A percentile compares a stretch with the other conserved stretches of the same genome.
phyloP scores from a whole-genome alignment of 2,329 filamentous ascomycete genomes.

The Clarireedia hainanense region DNA sequence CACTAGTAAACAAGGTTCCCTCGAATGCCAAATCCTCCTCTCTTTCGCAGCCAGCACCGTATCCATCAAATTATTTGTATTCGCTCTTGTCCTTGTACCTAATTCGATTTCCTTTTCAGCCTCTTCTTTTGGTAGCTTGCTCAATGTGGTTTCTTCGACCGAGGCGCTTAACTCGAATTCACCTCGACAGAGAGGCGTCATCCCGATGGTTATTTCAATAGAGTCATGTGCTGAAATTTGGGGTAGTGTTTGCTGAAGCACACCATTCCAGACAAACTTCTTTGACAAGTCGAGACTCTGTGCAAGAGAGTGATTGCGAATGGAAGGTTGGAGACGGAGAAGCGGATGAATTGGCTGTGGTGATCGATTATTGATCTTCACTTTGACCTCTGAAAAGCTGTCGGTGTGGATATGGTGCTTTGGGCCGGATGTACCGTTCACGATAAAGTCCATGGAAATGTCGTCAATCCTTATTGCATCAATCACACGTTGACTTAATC shows the following conservation, averaged over 20 bases:
- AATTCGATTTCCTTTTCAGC: conserved; percentile 23
- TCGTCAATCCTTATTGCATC: conserved; percentile 78
- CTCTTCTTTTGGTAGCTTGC: conserved; percentile 16
- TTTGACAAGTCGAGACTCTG: conserved; percentile 74
- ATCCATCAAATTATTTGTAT: conserved; percentile 51
- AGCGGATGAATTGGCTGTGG: conserved; percentile 59
- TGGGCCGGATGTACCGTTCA: conserved; percentile 30
- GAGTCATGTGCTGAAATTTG: conserved; percentile 49
- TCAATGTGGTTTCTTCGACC: conserved; percentile 68
- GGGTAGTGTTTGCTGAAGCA: conserved; percentile 67
- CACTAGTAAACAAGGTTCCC: conserved; percentile 46
- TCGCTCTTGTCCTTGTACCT: conserved; percentile 35
- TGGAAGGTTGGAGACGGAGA: conserved; percentile 66
- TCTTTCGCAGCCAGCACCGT: conserved; percentile 50
- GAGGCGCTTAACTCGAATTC: conserved; percentile 75
- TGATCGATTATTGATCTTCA: conserved; percentile 70
- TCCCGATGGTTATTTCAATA: conserved; percentile 56
- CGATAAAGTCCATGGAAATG: conserved; percentile 56
- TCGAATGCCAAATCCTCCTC: conserved; percentile 57
- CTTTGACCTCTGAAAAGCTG: conserved; percentile 59
- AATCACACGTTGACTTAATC: conserved; percentile 70
- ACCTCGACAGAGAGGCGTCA: conserved; percentile 70
- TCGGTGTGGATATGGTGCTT: conserved; percentile 39
- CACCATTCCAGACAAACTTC: conserved; percentile 78
- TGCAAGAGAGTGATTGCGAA: conserved; percentile 56